phyloP scores from a whole-genome alignment of 2,329 filamentous ascomycete species.

The Aspergillus intermedius region DNA sequence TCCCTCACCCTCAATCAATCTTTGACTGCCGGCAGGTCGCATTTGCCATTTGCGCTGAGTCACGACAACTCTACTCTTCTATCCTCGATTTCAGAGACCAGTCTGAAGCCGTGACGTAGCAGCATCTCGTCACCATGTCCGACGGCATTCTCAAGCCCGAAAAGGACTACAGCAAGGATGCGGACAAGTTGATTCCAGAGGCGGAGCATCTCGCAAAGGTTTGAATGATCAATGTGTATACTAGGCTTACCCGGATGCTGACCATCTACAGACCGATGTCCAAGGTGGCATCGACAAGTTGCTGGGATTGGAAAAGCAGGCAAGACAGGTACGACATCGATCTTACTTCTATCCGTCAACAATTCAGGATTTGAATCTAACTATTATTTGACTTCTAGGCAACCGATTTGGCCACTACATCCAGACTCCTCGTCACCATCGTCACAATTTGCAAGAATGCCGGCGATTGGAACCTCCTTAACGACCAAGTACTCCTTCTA shows the following conservation, averaged over 20 bases:
- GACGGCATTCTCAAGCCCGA: slow-evolving; percentile 82
- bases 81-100: slow-evolving; percentile 1
- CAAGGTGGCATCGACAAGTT: slow-evolving; percentile 91
- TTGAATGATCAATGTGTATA: slow-evolving; percentile 14
- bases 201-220: slow-evolving; percentile 86
- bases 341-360: slow-evolving; percentile 5
- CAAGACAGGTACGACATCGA: slow-evolving; percentile 66
- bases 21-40: neutral
- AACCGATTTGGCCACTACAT: slow-evolving; percentile 92
- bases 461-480: slow-evolving; percentile 88
- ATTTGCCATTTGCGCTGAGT: neutral
- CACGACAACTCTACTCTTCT: neutral
- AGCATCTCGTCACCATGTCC: slow-evolving; percentile 58
- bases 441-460: slow-evolving; percentile 91
- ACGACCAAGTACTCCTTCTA: slow-evolving; percentile 89
- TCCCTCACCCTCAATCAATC: slow-evolving; percentile 1
- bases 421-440: slow-evolving; percentile 76
- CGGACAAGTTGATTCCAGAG: slow-evolving; percentile 84
- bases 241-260: slow-evolving; percentile 7
- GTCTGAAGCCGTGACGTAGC: slow-evolving; percentile 8
- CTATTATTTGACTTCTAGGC: slow-evolving; percentile 50
- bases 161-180: slow-evolving; percentile 98
- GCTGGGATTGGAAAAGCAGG: slow-evolving; percentile 85
- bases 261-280: slow-evolving; percentile 53
- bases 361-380: neutral